Evolutionary conservation across 495 filamentous ascomycete genomes (phyloP), one percentile per base, ranked within the genome.

Genomic region (Xanthoparmelia taractica): DNA sequence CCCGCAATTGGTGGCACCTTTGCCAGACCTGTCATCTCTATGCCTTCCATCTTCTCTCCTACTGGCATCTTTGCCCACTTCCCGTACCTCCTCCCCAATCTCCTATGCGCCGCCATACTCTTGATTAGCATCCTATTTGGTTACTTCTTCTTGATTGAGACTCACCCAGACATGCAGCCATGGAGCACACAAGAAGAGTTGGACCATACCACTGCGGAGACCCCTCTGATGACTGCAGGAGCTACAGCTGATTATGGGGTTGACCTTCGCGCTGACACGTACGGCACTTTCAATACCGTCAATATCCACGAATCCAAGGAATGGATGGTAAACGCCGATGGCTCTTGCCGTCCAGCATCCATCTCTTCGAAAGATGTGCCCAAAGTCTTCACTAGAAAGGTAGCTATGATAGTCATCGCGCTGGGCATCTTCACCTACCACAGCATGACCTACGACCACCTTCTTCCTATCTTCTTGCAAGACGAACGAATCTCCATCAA

Each of bases 351-450:
- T 13, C 63, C 69, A 2, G 65, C 70, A 41, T 70, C 73, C 31
- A 59, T 76, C 25, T 59, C 66, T 41, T 69, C 66, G 31, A 71
- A 73, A 18, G 67, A 68, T 12, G 58, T 57, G 29, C 45, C 73
- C 60, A 84, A 78, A 63, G 77, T 86, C 40, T 88, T 90, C 63
- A 86, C 80, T 25, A 82, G 82, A 72, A 77, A 77, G 23, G 85
- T 92, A 45, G 76, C 84, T 64, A 85, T 87, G 77, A 79, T 93
- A 8, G 81, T 90, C 23, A 60, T 87, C 25, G 84, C 90, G 7
- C 77, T 94, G 34, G 86, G 87, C 8, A 90, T 94, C 64, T 94
- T 91, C 75, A 91, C 88, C 1, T 93, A 92, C 64, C 90, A 93
- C 69, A 88, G 84, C 43, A 94, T 94, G 90, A 89, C 87, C 18